A percentile compares a stretch with the other conserved stretches of the same genome.
These are phyloP conservation scores for Exophiala spinifera DNA, from an alignment of 2,329 filamentous ascomycete species.

Conservation along the genomic window DNA sequence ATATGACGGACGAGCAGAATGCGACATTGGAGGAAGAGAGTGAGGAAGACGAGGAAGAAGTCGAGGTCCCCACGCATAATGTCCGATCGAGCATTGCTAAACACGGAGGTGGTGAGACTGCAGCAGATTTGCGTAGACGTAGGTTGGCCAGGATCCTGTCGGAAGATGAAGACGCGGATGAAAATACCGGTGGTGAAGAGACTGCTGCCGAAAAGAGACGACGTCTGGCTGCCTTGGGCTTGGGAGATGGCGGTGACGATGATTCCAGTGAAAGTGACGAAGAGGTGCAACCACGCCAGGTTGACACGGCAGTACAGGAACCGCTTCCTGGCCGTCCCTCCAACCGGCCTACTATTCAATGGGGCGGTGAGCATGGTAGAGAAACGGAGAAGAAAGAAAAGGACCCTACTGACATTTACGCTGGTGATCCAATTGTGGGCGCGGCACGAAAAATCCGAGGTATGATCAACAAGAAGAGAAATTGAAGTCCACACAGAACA, in stretches of 20 bases:
- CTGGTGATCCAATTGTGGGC: slow-evolving; percentile 21
- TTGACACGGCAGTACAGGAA: slow-evolving; percentile 23
- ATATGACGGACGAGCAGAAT: slow-evolving; percentile 6
- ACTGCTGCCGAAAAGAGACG: slow-evolving; percentile 47
- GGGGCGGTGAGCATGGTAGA: slow-evolving; percentile 42
- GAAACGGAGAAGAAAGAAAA: slow-evolving; percentile 21
- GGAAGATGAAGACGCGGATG: slow-evolving; percentile 25
- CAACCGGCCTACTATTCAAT: slow-evolving; percentile 37
- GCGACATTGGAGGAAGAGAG: slow-evolving; percentile 17
- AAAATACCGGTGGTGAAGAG: slow-evolving; percentile 38
- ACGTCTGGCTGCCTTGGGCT: slow-evolving; percentile 44
- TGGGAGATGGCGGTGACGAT: slow-evolving; percentile 24
- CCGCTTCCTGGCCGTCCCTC: slow-evolving; percentile 19
- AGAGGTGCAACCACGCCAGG: slow-evolving; percentile 23
- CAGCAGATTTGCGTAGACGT: slow-evolving; percentile 40
- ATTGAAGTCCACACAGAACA: neutral
- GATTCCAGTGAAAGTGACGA: slow-evolving; percentile 32
- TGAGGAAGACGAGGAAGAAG: slow-evolving; percentile 16
- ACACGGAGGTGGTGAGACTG: slow-evolving; percentile 34
- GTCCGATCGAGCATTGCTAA: slow-evolving; percentile 39
- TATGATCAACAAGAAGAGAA: slow-evolving; percentile 20
- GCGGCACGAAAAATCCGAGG: slow-evolving; percentile 19
- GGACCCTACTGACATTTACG: slow-evolving; percentile 22
- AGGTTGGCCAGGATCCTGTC: slow-evolving; percentile 32
- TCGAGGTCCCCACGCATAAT: slow-evolving; percentile 34